phyloP scores from a whole-genome alignment of 768 basidiomycete species.

The Gelatoporia subvermispora region DNA sequence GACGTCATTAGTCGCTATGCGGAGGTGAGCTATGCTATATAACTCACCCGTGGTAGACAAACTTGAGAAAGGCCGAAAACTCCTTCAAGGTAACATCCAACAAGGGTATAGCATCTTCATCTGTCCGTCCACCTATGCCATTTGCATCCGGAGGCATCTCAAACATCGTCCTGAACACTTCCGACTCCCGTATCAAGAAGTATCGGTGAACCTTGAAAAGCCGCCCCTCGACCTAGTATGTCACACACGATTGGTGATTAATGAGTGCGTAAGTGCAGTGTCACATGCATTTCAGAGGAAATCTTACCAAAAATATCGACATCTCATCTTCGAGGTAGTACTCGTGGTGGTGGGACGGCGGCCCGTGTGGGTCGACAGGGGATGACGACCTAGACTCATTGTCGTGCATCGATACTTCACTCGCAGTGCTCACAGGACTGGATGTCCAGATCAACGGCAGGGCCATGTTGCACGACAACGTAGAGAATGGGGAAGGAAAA shows the following conservation, averaged over 20 bases:
- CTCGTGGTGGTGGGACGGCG: conserved; percentile 5
- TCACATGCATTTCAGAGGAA: no score
- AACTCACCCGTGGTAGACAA: conserved; percentile 31
- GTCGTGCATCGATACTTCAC: no score
- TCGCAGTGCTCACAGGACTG: no score
- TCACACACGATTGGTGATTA: no score
- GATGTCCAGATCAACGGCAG: no score
- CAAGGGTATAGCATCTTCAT: conserved; percentile 26
- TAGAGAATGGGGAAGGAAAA: no score
- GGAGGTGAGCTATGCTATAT: not conserved
- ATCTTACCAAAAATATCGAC: conserved; percentile 16
- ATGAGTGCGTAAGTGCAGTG: no score
- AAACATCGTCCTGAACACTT: conserved; percentile 32
- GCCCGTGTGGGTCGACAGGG: no score
- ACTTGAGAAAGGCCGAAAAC: conserved; percentile 31
- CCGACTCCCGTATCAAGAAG: conserved; percentile 30
- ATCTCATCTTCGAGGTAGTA: conserved; percentile 20
- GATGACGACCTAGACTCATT: no score
- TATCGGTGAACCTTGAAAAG: conserved; percentile 35
- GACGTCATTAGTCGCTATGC: not conserved
- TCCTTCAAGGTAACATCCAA: conserved; percentile 24
- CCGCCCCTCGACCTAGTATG: conserved; percentile 26
- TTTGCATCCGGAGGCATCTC: conserved; percentile 16
- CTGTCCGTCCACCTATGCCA: conserved; percentile 24
- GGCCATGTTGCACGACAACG: no score